Percentiles rank a stretch among this genome's conserved stretches.
Conservation (phyloP, 2,329 filamentous ascomycete genomes). For the Penicillium vulpinum region DNA sequence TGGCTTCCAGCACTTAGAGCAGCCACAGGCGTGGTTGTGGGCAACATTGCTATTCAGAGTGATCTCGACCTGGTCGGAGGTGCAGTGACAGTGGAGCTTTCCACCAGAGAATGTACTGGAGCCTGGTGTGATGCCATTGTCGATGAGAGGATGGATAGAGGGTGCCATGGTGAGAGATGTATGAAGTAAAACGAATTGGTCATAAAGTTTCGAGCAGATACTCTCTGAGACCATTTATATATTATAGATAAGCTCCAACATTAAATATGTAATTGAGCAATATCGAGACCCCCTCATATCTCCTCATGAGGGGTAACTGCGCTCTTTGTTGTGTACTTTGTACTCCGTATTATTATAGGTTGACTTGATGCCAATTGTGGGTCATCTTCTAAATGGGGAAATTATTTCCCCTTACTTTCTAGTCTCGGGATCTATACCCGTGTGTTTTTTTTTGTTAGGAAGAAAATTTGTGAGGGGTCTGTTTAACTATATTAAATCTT, state of each 20-base stretch:
- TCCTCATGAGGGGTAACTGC: background rate
- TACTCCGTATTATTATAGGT: no score
- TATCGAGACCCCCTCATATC: background rate
- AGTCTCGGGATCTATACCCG: background rate
- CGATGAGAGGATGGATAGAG: conserved; percentile 62
- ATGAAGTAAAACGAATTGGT: background rate
- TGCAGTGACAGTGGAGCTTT: conserved; percentile 63
- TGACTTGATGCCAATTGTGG: background rate
- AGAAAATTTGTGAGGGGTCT: background rate
- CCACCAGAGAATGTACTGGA: conserved; percentile 58
- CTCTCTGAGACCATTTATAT: background rate
- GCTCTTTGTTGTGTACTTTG: no score
- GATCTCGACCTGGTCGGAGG: conserved; percentile 57
- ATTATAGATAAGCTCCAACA: background rate
- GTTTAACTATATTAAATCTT: background rate
- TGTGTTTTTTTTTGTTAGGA: background rate
- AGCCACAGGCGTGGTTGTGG: conserved; percentile 71
- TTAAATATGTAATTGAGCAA: no score
- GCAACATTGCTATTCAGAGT: conserved; percentile 59
- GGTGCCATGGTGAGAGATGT: conserved; percentile 25
- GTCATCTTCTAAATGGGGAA: conserved; percentile 1
- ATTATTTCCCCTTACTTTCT: background rate
- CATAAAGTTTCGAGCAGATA: background rate
- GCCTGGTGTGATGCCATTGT: conserved; percentile 62
- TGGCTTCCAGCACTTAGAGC: conserved; percentile 73